Evolutionary conservation across 2,329 filamentous ascomycete species (phyloP), one percentile per base, ranked within the genome.

Genomic region (Colletotrichum sp.): DNA sequence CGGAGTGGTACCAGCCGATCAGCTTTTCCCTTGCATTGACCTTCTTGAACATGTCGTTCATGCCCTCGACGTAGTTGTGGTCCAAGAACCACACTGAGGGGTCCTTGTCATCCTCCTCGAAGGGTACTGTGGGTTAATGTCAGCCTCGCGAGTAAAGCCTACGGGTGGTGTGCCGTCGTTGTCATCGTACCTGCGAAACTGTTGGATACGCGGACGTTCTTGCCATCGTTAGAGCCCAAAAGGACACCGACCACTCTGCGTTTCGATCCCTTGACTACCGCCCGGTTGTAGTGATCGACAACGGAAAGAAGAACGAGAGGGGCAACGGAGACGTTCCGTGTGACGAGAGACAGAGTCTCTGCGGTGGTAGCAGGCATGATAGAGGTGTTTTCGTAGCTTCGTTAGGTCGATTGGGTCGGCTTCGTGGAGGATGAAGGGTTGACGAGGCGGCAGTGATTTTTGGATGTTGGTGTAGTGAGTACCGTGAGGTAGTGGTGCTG

Each of bases 21-120:
- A 99, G 91, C 92, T 98, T 98, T 89, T 99, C 97, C 78, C 95
- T 91, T 76, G 97, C 97, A 88, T 99, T 99, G 90, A 99, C 96
- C 89, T 98, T 98, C 90, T 99, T 99, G 91, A 99, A 99, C 97
- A 99, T 99, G 86, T 98, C 97, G 88, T 97, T 98, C 97, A 99
- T 99, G 80, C 94, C 95, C 87, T 99, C 97, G 85, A 99, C 95
- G 83, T 98, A 99, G 91, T 98, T 98, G 90, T 99, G 97, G 85
- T 99, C 97, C 78, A 99, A 88, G 85, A 98, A 99, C 97, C 97
- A 99, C 83, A 99, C 97, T 43, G 96, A 97, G 5, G 96, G 96
- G 84, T 99, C 96, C 87, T 98, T 98, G 82, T 98, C 97, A 85
- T 99, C 97, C 88, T 99, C 97, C 86, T 99, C 97, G 83, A 99